A percentile compares a stretch with the other conserved stretches of the same genome.
These are phyloP conservation scores for Populus simonii DNA, from an alignment of 345 rosid genomes.

Conservation along the genomic window DNA sequence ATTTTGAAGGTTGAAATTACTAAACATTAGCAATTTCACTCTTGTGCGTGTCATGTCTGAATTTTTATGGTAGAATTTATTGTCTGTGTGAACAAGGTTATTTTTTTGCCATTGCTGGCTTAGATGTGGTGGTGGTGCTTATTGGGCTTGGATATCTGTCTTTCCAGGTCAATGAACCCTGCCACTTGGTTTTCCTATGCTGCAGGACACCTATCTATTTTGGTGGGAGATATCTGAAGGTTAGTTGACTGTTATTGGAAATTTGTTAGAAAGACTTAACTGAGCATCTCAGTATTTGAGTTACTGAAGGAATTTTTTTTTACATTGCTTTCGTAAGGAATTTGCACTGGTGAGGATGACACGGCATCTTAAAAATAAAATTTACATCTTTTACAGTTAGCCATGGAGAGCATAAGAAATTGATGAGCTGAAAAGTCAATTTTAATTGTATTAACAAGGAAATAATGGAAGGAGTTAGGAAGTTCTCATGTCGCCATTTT, in stretches of 20 bases:
- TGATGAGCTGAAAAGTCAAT: neutral
- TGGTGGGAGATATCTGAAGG: constrained; percentile 93
- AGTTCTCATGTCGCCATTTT: too few relatives aligned
- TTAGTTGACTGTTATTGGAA: constrained; percentile 23
- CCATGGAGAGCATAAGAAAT: neutral
- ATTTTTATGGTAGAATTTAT: too few relatives aligned
- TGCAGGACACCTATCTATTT: constrained; percentile 63
- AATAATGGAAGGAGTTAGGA: too few relatives aligned
- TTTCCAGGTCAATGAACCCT: constrained; percentile 63
- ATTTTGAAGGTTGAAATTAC: too few relatives aligned
- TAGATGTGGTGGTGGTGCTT: constrained; percentile 4
- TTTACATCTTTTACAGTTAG: neutral
- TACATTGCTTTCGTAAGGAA: neutral
- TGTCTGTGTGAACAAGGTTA: too few relatives aligned
- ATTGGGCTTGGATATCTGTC: neutral
- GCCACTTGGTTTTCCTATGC: constrained; percentile 56
- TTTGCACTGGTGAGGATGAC: neutral
- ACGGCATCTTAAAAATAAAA: neutral
- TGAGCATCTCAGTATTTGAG: neutral
- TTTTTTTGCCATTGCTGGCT: neutral
- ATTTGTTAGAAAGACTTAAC: neutral
- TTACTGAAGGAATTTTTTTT: neutral
- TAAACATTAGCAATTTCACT: too few relatives aligned
- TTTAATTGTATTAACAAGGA: too few relatives aligned
- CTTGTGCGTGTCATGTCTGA: too few relatives aligned